A percentile compares a stretch with the other conserved stretches of the same genome.
Conservation (phyloP, 2,329 filamentous ascomycete genomes). For the Alternaria sp. region DNA sequence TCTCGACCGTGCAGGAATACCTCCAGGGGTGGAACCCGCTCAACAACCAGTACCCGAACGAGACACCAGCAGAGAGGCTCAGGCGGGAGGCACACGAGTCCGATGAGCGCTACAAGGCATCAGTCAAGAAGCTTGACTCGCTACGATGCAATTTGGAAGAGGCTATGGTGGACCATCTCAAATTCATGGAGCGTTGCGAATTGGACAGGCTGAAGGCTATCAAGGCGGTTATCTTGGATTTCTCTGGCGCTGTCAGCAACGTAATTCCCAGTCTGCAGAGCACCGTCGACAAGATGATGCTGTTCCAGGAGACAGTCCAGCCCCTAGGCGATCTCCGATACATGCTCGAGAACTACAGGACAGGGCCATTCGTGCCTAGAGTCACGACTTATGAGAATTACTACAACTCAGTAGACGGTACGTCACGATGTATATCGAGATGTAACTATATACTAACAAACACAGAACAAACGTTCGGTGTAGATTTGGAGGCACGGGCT, state of each 20-base stretch:
- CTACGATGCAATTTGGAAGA: slow-evolving; percentile 95
- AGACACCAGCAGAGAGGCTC: slow-evolving; percentile 85
- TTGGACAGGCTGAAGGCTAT: slow-evolving; percentile 95
- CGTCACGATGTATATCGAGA: slow-evolving; percentile 8
- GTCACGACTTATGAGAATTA: slow-evolving; percentile 98
- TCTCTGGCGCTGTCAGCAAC: slow-evolving; percentile 96
- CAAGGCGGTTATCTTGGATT: slow-evolving; percentile 97
- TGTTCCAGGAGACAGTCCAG: slow-evolving; percentile 99
- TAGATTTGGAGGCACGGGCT: slow-evolving; percentile 94
- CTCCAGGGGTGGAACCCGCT: slow-evolving; percentile 91
- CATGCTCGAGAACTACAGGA: slow-evolving; percentile 94
- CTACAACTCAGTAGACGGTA: slow-evolving; percentile 91
- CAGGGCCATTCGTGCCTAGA: slow-evolving; percentile 87
- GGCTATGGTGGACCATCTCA: slow-evolving; percentile 88
- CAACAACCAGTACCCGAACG: slow-evolving; percentile 89
- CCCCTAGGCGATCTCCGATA: slow-evolving; percentile 89
- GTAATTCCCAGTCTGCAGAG: slow-evolving; percentile 96
- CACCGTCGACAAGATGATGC: slow-evolving; percentile 97
- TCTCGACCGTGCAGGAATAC: slow-evolving; percentile 86
- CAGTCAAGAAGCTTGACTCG: slow-evolving; percentile 84
- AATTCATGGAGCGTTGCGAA: slow-evolving; percentile 97
- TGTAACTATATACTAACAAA: slow-evolving; percentile 20
- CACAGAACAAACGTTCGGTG: slow-evolving; percentile 90
- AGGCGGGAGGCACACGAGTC: slow-evolving; percentile 87
- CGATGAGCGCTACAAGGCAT: slow-evolving; percentile 90